phyloP scores from a whole-genome alignment of 108 stramenopile species.

The Cylindrotheca fusiformis region DNA sequence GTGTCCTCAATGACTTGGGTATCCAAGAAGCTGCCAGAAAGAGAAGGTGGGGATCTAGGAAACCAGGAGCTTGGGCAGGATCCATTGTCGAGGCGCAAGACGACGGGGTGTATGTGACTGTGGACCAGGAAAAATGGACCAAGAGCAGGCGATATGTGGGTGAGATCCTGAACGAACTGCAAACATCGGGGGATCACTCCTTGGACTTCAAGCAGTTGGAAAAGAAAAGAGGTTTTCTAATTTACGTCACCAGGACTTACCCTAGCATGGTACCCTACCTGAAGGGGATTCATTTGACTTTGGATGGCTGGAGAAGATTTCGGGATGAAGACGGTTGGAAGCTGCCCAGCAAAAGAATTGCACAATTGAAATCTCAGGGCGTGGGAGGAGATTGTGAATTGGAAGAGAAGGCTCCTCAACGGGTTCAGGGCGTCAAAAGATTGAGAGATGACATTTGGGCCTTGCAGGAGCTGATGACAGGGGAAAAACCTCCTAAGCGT shows the following conservation, averaged over 20 bases:
- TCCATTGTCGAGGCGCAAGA: constrained; percentile 12
- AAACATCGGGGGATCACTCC: neutral
- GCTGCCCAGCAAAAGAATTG: neutral
- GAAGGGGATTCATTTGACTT: constrained; percentile 46
- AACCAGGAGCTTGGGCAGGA: constrained; percentile 53
- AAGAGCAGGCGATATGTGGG: constrained; percentile 15
- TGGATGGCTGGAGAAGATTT: constrained; percentile 31
- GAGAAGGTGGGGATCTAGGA: constrained; percentile 7
- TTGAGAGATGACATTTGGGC: constrained; percentile 30
- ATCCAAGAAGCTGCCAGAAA: constrained; percentile 56
- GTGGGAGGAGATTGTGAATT: too few species aligned
- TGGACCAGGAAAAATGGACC: constrained; percentile 23
- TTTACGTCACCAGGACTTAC: constrained; percentile 39
- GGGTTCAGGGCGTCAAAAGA: constrained; percentile 27
- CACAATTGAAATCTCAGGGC: too few species aligned
- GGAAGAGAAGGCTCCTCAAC: constrained; percentile 2
- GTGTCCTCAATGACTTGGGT: constrained; percentile 38
- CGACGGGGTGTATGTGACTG: constrained; percentile 14
- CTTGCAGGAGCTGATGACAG: neutral
- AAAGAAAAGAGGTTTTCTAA: constrained; percentile 35
- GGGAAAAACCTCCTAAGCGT: constrained; percentile 7
- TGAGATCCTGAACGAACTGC: neutral
- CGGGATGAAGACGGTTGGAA: constrained; percentile 51
- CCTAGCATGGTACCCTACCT: constrained; percentile 35
- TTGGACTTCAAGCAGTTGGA: constrained; percentile 12